A percentile compares a stretch with the other conserved stretches of the same genome.
Conservation (phyloP, 2,329 filamentous ascomycete genomes). For the Curvularia eragrostidis region DNA sequence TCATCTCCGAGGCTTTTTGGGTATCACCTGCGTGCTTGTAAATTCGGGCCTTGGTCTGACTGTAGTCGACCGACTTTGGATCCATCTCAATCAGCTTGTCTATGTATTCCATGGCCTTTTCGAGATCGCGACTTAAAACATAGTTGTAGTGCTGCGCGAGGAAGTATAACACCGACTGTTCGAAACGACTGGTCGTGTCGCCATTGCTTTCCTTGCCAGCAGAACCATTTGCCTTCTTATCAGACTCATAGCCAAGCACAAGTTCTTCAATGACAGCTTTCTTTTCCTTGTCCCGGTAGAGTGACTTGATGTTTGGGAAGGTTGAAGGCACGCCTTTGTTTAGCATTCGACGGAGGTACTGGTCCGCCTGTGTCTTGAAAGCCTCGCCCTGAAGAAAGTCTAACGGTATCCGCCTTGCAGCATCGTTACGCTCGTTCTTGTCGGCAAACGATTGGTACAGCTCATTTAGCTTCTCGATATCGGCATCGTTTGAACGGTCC, state of each 20-base stretch:
- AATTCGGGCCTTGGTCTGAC: conserved; percentile 95
- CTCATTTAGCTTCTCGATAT: conserved; percentile 73
- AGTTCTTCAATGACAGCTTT: conserved; percentile 76
- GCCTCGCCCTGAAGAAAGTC: conserved; percentile 84
- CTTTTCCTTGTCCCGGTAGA: conserved; percentile 82
- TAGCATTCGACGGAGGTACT: conserved; percentile 83
- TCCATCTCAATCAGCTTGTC: conserved; percentile 82
- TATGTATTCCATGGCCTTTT: conserved; percentile 81
- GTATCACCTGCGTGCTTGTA: conserved; percentile 87
- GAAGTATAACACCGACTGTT: conserved; percentile 86
- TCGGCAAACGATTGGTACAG: conserved; percentile 83
- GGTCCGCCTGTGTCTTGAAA: conserved; percentile 78
- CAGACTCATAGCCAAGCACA: conserved; percentile 77
- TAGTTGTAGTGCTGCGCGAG: conserved; percentile 98
- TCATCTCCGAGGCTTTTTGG: conserved; percentile 79
- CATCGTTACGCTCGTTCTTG: conserved; percentile 83
- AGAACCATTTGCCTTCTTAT: conserved; percentile 60
- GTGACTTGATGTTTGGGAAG: conserved; percentile 93
- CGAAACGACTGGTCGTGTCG: conserved; percentile 65
- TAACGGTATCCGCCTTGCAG: conserved; percentile 82
- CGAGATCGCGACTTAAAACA: conserved; percentile 80
- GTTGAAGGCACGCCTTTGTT: conserved; percentile 93
- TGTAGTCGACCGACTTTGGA: conserved; percentile 83
- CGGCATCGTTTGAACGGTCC: conserved; percentile 64
- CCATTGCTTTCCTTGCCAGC: conserved; percentile 58